phyloP scores from a whole-genome alignment of 768 basidiomycete genomes.

The Suillus tomentosus region DNA sequence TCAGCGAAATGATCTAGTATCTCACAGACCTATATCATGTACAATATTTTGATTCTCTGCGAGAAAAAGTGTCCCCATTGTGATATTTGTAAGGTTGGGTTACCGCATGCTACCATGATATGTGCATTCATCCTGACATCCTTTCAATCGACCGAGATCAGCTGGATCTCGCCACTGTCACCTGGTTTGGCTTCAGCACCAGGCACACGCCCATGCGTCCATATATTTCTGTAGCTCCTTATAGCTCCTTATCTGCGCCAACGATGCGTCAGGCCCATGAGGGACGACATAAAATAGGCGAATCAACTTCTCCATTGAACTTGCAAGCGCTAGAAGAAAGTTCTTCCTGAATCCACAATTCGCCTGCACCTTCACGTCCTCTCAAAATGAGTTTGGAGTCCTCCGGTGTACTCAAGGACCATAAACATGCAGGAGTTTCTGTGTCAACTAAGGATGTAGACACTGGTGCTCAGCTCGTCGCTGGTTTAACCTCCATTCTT shows the following conservation, averaged over 20 bases:
- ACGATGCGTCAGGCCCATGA: not conserved
- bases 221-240: not conserved
- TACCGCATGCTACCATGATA: too few species aligned
- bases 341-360: not conserved
- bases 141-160: too few species aligned
- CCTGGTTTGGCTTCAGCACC: not conserved
- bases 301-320: not conserved
- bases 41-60: too few species aligned
- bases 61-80: too few species aligned
- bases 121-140: too few species aligned
- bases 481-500: constrained; percentile 41
- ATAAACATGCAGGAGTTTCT: constrained; percentile 39
- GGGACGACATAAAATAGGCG: constrained; percentile 5
- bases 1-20: too few species aligned
- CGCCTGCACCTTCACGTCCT: not conserved
- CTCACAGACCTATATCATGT: too few species aligned
- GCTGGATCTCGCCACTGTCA: too few species aligned
- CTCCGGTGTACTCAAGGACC: constrained; percentile 16
- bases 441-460: constrained; percentile 51
- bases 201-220: not conserved
- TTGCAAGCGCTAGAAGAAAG: not conserved
- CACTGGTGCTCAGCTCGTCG: constrained; percentile 56
- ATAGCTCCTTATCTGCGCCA: constrained; percentile 1
- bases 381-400: constrained; percentile 14
- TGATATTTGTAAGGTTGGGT: too few species aligned